Conservation (phyloP, 2,329 filamentous ascomycete species). For the Eutypella sp. region DNA sequence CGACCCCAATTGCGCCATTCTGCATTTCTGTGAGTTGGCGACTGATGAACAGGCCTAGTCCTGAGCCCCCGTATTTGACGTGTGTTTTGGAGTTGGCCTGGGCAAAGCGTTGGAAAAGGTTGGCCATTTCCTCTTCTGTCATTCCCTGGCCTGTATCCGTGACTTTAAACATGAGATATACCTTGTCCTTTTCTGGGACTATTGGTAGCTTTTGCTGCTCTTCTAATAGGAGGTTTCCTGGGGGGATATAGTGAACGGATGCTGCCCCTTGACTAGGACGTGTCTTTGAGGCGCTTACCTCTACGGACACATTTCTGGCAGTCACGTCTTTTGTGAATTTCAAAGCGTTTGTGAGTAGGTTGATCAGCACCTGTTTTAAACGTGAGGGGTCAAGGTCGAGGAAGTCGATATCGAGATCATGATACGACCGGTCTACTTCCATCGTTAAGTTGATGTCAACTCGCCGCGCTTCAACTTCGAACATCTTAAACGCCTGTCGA, state of each 20-base stretch:
- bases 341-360: conserved; percentile 62
- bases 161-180: conserved; percentile 67
- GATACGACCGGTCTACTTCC: conserved; percentile 60
- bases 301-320: conserved; percentile 50
- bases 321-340: conserved; percentile 58
- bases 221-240: conserved; percentile 36
- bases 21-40: conserved; percentile 69
- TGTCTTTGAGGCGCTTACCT: conserved; percentile 40
- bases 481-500: conserved; percentile 67
- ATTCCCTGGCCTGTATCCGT: conserved; percentile 63
- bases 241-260: conserved; percentile 58
- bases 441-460: conserved; percentile 68
- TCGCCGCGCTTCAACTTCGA: conserved; percentile 65
- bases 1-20: conserved; percentile 69
- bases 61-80: conserved; percentile 65
- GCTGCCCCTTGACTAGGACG: conserved; percentile 39
- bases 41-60: conserved; percentile 68
- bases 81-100: conserved; percentile 64
- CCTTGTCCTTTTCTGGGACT: conserved; percentile 38
- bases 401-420: conserved; percentile 59
- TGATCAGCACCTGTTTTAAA: conserved; percentile 70
- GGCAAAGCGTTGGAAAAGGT: conserved; percentile 62
- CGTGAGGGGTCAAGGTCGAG: conserved; percentile 69
- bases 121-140: conserved; percentile 56
- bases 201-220: conserved; percentile 40